Evolutionary conservation across 1,284 basidiomycete genomes (phyloP), one percentile per base, ranked within the genome.

Genomic region (Ustanciosporium gigantosporum): DNA sequence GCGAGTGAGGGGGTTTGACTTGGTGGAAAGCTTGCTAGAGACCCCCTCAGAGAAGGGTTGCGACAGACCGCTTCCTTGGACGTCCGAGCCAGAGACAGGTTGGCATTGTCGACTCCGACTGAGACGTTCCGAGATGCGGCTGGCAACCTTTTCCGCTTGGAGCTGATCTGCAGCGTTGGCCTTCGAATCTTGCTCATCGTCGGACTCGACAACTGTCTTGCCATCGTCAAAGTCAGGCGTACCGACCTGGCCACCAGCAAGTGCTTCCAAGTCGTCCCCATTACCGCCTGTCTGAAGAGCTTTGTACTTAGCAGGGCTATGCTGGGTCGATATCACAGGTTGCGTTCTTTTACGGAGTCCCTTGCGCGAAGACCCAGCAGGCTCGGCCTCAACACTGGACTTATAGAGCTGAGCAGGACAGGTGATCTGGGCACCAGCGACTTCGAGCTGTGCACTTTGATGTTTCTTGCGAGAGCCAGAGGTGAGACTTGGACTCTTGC

Each of bases 1-100:
- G 25, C 65, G 55, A 14, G 59, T 69, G 11, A 59, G 15, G 5
- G 62, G 68, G 20, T 58, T 48, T 3, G 50, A 43, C 36, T 23
- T 38, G 5, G 66, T 66, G 6, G 64, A 69, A 13, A 66, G n/a
- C 36, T 56, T 57, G 45, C 60, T 61, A 8, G 49, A 45, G 14
- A 46, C 50, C 8, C 45, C 61, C 13, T 60, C 57, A 22, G 35
- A 27, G 5, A 50, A 40, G 13, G 45, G 41, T n/a, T 52, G 25
- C 5, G 56, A 48, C 22, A 51, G 32, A 25, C 15, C 31, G 23
- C 45, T 52, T 29, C 11, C 11, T n/a, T 9, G 27, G n/a, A n/a
- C n/a, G 11, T 29, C 11, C 9, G 32, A 9, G 32, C 21, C 21
- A 22, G 36, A 37, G 6, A 17, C 7, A 5, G 9, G 36, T 11